Percentiles rank a stretch among this genome's conserved stretches.
Conservation (phyloP, 192 early-diverging fungal species). For the Spinellus fusiger region DNA sequence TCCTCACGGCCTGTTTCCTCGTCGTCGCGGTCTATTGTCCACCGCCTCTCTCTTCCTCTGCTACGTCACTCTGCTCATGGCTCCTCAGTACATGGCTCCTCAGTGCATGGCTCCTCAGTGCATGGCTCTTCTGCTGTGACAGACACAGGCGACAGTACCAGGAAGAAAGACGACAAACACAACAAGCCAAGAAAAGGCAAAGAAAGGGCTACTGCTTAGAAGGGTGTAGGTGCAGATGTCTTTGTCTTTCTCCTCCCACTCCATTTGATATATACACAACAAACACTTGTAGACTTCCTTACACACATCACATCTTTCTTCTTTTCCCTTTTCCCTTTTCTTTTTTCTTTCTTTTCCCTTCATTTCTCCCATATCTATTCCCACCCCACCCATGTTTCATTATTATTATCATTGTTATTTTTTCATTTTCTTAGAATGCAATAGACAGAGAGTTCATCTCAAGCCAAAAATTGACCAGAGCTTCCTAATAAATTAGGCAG, state of each 20-base stretch:
- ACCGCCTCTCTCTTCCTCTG: slow-evolving; percentile 13
- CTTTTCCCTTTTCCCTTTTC: no score
- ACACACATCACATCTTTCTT: no score
- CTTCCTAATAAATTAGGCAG: slow-evolving; percentile 1
- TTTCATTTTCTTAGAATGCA: background rate
- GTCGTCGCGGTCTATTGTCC: no score
- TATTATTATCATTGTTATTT: slow-evolving; percentile 3
- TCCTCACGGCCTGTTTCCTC: no score
- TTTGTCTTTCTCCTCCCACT: background rate
- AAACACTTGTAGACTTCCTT: no score
- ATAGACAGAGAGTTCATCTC: background rate
- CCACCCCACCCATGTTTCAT: background rate
- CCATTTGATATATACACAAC: background rate
- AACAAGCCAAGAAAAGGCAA: background rate
- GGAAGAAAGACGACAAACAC: background rate
- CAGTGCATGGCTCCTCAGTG: background rate
- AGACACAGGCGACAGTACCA: background rate
- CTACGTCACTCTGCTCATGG: background rate
- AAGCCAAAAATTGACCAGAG: slow-evolving; percentile 29
- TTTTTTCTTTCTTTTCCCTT: background rate
- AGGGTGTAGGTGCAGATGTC: background rate
- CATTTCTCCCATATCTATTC: background rate
- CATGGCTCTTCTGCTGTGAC: background rate
- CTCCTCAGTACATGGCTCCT: background rate
- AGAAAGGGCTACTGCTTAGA: background rate